Conservation (phyloP, 108 stramenopile species). For the Stephanodiscus minutulus region DNA sequence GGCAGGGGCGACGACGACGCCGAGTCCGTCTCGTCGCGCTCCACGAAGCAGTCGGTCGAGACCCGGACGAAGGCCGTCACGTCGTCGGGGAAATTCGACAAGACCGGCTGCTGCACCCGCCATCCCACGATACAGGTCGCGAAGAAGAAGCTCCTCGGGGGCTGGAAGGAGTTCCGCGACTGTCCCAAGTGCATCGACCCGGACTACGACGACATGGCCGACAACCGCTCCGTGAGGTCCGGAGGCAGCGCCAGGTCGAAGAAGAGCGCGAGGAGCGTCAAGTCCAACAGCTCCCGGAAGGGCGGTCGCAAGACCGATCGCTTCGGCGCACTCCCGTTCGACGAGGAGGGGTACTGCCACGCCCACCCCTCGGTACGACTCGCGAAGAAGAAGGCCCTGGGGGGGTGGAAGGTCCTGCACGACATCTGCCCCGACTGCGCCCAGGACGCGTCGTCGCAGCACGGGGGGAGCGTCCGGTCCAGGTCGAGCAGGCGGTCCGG, state of each 20-base stretch:
- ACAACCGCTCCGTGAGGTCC: constrained; percentile 20
- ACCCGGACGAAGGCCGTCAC: constrained; percentile 35
- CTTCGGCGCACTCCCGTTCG: constrained; percentile 45
- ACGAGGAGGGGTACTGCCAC: constrained; percentile 49
- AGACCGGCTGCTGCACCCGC: constrained; percentile 49
- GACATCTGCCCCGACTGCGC: constrained; percentile 53
- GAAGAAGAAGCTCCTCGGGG: constrained; percentile 48
- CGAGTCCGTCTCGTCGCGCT: constrained; percentile 23
- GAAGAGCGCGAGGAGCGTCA: constrained; percentile 13
- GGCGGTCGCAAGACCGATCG: constrained; percentile 43
- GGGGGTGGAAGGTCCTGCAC: constrained; percentile 50
- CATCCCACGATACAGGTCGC: constrained; percentile 45
- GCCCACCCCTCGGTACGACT: constrained; percentile 40
- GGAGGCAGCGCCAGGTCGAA: background rate
- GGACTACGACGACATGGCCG: constrained; percentile 39
- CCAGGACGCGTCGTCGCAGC: constrained; percentile 31
- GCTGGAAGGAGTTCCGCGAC: constrained; percentile 44
- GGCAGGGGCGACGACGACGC: background rate
- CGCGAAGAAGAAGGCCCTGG: constrained; percentile 53
- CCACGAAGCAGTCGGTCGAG: constrained; percentile 26
- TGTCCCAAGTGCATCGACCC: constrained; percentile 52
- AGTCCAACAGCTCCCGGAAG: constrained; percentile 15
- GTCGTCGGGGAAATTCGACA: constrained; percentile 35
- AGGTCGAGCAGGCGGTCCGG: constrained; percentile 10
- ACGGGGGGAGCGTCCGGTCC: constrained; percentile 22